A percentile compares a stretch with the other conserved stretches of the same genome.
Evolutionary conservation across 1,139 yeast species (phyloP).

Genomic region (Yarrowia galli): DNA sequence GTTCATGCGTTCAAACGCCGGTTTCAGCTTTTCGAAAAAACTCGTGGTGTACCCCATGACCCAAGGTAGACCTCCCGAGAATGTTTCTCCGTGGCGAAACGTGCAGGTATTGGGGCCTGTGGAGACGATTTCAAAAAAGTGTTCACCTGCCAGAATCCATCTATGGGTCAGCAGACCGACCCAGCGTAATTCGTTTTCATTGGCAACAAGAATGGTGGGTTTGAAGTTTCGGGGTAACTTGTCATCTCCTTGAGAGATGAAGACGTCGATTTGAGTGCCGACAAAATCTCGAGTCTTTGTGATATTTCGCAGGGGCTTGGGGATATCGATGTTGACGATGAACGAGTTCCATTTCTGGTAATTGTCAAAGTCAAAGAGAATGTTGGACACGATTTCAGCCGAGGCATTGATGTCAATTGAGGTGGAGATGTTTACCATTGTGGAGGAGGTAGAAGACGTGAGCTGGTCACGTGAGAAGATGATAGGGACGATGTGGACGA

Average conservation of each 20-base stretch:
- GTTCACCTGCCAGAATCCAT: conserved; percentile 19
- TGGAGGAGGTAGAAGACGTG: too few relatives aligned
- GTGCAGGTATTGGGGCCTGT: not conserved
- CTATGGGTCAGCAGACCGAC: conserved; percentile 3
- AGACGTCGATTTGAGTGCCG: conserved; percentile 4
- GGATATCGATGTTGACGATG: conserved; percentile 14
- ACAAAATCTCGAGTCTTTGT: conserved; percentile 6
- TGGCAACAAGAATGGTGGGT: conserved; percentile 8
- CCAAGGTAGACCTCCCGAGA: conserved; percentile 1
- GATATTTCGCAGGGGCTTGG: not conserved
- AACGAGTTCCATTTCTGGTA: conserved; percentile 37
- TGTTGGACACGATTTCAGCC: not conserved
- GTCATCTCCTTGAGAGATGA: conserved; percentile 16
- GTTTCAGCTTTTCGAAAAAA: conserved; percentile 11
- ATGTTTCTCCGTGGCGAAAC: conserved; percentile 10
- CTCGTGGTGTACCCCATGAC: not conserved
- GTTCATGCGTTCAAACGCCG: conserved; percentile 14
- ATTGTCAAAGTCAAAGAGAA: conserved; percentile 24
- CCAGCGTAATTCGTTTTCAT: not conserved
- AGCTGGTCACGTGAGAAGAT: too few relatives aligned
- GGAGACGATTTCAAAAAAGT: conserved; percentile 1
- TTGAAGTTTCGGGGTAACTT: conserved; percentile 15
- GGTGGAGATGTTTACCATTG: not conserved
- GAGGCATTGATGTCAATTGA: conserved; percentile 14
- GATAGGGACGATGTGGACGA: too few relatives aligned